phyloP scores from a whole-genome alignment of 208 protist genomes.

The Trypanosoma theileri region DNA sequence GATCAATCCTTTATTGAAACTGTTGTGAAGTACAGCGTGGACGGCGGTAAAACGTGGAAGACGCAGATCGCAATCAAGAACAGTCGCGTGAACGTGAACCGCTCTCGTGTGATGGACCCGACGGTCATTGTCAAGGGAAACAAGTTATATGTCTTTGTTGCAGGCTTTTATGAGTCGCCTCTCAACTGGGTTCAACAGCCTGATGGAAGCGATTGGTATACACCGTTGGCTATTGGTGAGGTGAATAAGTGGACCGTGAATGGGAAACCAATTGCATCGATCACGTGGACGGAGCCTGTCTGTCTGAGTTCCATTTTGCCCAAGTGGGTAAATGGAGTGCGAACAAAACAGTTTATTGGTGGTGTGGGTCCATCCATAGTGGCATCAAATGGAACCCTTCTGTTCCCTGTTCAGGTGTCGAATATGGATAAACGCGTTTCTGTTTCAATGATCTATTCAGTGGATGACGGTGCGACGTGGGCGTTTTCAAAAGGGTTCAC shows the following conservation, averaged over 20 bases:
- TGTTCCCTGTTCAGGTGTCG: slow-evolving; percentile 11
- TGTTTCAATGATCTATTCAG: slow-evolving; percentile 16
- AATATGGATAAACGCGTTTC: not conserved
- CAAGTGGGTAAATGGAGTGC: not conserved
- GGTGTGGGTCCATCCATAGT: slow-evolving; percentile 7
- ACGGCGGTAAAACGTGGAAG: not conserved
- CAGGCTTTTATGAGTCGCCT: not conserved
- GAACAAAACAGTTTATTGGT: slow-evolving; percentile 5
- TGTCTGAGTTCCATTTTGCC: not conserved
- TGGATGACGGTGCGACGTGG: slow-evolving; percentile 4
- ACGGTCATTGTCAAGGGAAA: slow-evolving; percentile 17
- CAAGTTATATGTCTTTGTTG: slow-evolving; percentile 20
- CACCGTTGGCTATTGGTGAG: slow-evolving; percentile 4
- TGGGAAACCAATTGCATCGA: not conserved
- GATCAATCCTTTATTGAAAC: not conserved
- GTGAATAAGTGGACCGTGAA: not conserved
- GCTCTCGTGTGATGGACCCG: not conserved
- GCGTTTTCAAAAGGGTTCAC: not conserved
- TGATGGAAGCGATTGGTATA: not conserved
- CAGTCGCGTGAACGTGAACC: not conserved
- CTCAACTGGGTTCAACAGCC: not conserved
- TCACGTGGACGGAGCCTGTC: not conserved
- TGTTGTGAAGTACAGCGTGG: not conserved
- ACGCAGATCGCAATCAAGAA: not conserved
- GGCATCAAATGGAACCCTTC: slow-evolving; percentile 8